These are phyloP conservation scores for Ceratobasidium papillatum DNA, from an alignment of 1,284 basidiomycete species.

Conservation along the genomic window DNA sequence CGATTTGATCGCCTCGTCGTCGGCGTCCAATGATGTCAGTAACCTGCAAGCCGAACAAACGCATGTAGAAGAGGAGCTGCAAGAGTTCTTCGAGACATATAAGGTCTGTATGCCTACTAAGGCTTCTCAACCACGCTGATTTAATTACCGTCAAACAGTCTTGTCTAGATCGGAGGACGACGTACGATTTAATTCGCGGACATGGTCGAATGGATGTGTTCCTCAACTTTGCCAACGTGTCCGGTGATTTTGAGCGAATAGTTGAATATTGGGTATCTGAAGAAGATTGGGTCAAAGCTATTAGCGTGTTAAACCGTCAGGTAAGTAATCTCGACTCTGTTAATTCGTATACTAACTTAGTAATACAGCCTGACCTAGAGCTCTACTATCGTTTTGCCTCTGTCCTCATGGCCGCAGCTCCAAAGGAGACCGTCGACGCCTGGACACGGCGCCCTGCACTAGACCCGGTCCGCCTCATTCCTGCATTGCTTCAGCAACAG, in stretches of 20 bases:
- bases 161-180: constrained; percentile 83
- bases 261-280: constrained; percentile 93
- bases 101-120: constrained; percentile 62
- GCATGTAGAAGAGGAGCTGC: constrained; percentile 91
- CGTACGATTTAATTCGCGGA: constrained; percentile 91
- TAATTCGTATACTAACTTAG: neutral
- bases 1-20: constrained; percentile 86
- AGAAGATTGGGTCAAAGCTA: constrained; percentile 90
- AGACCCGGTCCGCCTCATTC: constrained; percentile 86
- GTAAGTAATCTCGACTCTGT: constrained; percentile 55
- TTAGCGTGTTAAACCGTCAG: constrained; percentile 87
- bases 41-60: constrained; percentile 83
- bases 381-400: constrained; percentile 94
- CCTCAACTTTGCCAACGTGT: constrained; percentile 84
- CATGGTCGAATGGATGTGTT: constrained; percentile 95
- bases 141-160: constrained; percentile 57
- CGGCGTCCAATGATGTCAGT: constrained; percentile 84
- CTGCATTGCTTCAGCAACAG: constrained; percentile 86
- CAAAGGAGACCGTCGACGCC: constrained; percentile 89
- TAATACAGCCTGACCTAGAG: constrained; percentile 73
- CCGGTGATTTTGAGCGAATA: constrained; percentile 85
- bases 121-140: neutral
- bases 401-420: constrained; percentile 84
- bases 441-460: constrained; percentile 87
- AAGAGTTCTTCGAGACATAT: constrained; percentile 92